These are phyloP conservation scores for Plenodomus tracheiphilus DNA, from an alignment of 2,329 filamentous ascomycete species.

Conservation along the genomic window DNA sequence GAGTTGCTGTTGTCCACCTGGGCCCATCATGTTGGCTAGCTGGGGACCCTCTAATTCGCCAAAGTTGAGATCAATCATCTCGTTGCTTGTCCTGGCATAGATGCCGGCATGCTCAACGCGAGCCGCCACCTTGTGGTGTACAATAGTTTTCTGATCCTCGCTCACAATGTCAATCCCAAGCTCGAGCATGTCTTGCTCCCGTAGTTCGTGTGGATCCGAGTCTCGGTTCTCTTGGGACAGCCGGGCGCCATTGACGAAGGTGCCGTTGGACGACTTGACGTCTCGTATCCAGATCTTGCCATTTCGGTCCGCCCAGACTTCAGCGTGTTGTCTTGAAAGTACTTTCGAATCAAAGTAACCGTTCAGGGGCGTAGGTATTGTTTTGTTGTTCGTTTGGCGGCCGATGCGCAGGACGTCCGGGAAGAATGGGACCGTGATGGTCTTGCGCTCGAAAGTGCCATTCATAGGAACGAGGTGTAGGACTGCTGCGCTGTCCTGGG, in stretches of 20 bases:
- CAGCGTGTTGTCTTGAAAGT: constrained; percentile 90
- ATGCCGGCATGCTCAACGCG: constrained; percentile 95
- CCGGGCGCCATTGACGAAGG: constrained; percentile 91
- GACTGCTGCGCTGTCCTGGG: constrained; percentile 69
- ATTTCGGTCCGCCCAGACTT: constrained; percentile 83
- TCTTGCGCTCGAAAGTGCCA: constrained; percentile 95
- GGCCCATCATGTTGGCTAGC: constrained; percentile 68
- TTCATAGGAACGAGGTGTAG: constrained; percentile 89
- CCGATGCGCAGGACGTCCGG: constrained; percentile 96
- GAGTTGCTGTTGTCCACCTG: constrained; percentile 66
- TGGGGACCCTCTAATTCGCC: constrained; percentile 82
- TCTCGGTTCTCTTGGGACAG: constrained; percentile 93
- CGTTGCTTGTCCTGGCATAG: constrained; percentile 68
- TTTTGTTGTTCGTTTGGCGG: constrained; percentile 96
- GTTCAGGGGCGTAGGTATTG: constrained; percentile 84
- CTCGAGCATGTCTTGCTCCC: constrained; percentile 89
- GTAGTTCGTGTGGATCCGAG: constrained; percentile 91
- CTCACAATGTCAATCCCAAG: constrained; percentile 98
- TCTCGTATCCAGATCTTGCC: constrained; percentile 96
- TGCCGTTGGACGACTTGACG: constrained; percentile 98
- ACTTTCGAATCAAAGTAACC: constrained; percentile 99
- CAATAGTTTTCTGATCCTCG: constrained; percentile 97
- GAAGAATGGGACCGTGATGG: constrained; percentile 87
- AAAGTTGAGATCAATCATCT: constrained; percentile 85
- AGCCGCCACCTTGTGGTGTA: constrained; percentile 96